phyloP scores from a whole-genome alignment of 2,329 filamentous ascomycete species.

The Zasmidium angulare region DNA sequence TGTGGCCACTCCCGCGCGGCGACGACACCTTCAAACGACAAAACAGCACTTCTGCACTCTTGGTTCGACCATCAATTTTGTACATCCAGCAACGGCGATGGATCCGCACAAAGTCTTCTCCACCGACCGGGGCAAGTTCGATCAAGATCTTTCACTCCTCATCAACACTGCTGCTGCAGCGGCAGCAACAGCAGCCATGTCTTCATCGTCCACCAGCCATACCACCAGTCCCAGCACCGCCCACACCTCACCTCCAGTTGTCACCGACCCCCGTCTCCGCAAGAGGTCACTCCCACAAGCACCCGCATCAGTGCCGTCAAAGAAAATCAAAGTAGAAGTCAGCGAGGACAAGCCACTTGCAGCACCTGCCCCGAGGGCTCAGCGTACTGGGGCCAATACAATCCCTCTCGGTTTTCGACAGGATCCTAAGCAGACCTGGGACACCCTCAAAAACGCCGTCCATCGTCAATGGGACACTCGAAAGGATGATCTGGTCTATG shows the following conservation, averaged over 20 bases:
- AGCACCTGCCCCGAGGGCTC: not conserved
- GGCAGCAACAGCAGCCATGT: not conserved
- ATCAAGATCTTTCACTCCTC: constrained; percentile 14
- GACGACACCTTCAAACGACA: constrained; percentile 5
- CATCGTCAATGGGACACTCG: constrained; percentile 16
- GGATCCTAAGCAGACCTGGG: not conserved
- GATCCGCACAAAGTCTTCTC: constrained; percentile 11
- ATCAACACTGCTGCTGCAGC: constrained; percentile 14
- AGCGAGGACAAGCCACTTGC: not conserved
- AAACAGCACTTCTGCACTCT: not conserved
- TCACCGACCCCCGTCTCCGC: constrained; percentile 12
- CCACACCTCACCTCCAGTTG: constrained; percentile 5
- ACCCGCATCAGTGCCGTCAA: not conserved
- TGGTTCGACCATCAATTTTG: not conserved
- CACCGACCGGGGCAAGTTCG: constrained; percentile 11
- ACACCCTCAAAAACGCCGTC: constrained; percentile 9
- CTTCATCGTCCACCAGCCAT: not conserved
- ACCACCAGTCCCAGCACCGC: constrained; percentile 2
- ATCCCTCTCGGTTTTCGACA: not conserved
- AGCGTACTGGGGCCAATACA: not conserved
- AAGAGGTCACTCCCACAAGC: constrained; percentile 1
- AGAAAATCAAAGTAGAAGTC: constrained; percentile 8
- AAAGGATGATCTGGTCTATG: constrained; percentile 15
- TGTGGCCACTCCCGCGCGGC: constrained; percentile 1
- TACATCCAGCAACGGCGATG: constrained; percentile 4